A percentile compares a stretch with the other conserved stretches of the same genome.
Conservation (phyloP, 805 yeast genomes). For the Grigorovia transvaalensis region DNA sequence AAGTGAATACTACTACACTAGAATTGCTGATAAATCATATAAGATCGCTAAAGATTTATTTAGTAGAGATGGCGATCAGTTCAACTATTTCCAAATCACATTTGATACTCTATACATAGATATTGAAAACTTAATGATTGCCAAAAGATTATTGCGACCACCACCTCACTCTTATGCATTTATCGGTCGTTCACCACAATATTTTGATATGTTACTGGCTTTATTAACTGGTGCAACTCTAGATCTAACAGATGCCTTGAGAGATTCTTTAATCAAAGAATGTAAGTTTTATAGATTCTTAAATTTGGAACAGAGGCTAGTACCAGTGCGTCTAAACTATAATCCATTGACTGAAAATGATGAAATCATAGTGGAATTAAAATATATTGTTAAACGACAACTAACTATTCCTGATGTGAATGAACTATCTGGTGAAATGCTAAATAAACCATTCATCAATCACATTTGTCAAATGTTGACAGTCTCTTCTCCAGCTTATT, state of each 20-base stretch:
- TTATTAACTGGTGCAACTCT: conserved; percentile 46
- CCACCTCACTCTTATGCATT: conserved; percentile 57
- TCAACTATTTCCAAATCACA: conserved; percentile 66
- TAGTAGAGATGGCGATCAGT: conserved; percentile 53
- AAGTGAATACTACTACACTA: conserved; percentile 45
- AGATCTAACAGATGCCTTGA: conserved; percentile 43
- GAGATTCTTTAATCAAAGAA: conserved; percentile 52
- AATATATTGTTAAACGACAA: conserved; percentile 37
- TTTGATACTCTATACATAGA: conserved; percentile 43
- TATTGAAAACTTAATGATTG: conserved; percentile 32
- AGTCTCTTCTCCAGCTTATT: background rate
- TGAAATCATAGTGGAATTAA: conserved; percentile 46
- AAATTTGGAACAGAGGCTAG: conserved; percentile 60
- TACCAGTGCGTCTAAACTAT: conserved; percentile 38
- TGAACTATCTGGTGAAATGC: background rate
- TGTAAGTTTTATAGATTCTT: conserved; percentile 68
- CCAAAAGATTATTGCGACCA: conserved; percentile 51
- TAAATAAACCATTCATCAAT: background rate
- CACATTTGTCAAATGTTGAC: background rate
- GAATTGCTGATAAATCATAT: conserved; percentile 52
- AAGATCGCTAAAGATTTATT: conserved; percentile 49
- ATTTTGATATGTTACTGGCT: conserved; percentile 47
- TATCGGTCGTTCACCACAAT: conserved; percentile 39
- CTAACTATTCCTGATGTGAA: conserved; percentile 6
- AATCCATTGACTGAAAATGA: conserved; percentile 44